Evolutionary conservation across 768 basidiomycete genomes (phyloP).

Genomic region (Termitomyces sp.): DNA sequence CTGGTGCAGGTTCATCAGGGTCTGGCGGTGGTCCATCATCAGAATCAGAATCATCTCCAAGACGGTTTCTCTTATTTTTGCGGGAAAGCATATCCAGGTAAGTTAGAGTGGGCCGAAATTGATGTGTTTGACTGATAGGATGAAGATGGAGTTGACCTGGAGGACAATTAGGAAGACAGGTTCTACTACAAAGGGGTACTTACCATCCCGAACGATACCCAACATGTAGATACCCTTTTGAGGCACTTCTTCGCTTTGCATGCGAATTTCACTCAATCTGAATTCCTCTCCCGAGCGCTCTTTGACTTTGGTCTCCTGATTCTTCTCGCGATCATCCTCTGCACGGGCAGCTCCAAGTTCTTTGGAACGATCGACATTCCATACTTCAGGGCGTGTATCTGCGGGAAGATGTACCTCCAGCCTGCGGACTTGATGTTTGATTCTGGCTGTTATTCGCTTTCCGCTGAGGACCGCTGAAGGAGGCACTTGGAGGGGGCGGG

Average conservation of each 20-base stretch:
- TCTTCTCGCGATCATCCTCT: constrained; percentile 77
- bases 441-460: constrained; percentile 69
- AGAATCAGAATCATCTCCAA: constrained; percentile 61
- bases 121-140: constrained; percentile 73
- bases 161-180: not conserved
- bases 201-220: constrained; percentile 73
- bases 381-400: constrained; percentile 77
- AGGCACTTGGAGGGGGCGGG: constrained; percentile 67
- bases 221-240: constrained; percentile 66
- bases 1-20: constrained; percentile 62
- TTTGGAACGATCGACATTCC: constrained; percentile 66
- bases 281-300: constrained; percentile 46
- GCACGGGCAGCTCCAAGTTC: constrained; percentile 58
- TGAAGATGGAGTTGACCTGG: constrained; percentile 71
- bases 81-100: constrained; percentile 72
- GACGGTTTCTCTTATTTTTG: constrained; percentile 46
- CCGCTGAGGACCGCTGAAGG: constrained; percentile 70
- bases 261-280: constrained; percentile 61
- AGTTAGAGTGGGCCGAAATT: constrained; percentile 76
- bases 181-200: constrained; percentile 14
- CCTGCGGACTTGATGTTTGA: constrained; percentile 56
- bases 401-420: constrained; percentile 78
- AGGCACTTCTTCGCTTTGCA: constrained; percentile 67
- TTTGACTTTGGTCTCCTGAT: constrained; percentile 48
- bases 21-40: constrained; percentile 79